A percentile compares a stretch with the other conserved stretches of the same genome.
Evolutionary conservation across 371 early-diverging fungal genomes (phyloP).

Genomic region (Mortierella sp.): DNA sequence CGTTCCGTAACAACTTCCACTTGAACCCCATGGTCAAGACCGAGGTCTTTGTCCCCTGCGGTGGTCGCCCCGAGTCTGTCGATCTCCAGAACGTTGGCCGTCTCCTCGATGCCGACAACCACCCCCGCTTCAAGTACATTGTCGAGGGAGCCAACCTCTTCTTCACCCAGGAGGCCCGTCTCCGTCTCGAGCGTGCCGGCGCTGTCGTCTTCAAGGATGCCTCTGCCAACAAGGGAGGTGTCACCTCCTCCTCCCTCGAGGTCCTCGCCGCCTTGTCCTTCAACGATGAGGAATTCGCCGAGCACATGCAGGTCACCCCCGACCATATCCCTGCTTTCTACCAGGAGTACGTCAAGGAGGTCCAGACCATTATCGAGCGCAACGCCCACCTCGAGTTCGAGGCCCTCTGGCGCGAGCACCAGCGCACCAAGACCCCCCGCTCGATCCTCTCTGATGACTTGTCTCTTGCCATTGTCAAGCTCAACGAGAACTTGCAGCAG

Average conservation of each 20-base stretch:
- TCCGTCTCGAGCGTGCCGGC: constrained; percentile 95
- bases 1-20: constrained; percentile 98
- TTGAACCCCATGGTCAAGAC: constrained; percentile 84
- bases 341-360: constrained; percentile 90
- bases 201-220: constrained; percentile 97
- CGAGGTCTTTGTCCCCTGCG: constrained; percentile 97
- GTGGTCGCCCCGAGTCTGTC: constrained; percentile 98
- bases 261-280: constrained; percentile 97
- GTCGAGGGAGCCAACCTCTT: constrained; percentile 99
- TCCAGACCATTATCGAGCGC: constrained; percentile 92
- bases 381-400: constrained; percentile 97
- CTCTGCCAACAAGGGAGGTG: constrained; percentile 99
- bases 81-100: constrained; percentile 92
- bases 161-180: constrained; percentile 98
- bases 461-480: constrained; percentile 91
- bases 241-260: constrained; percentile 96
- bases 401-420: constrained; percentile 92
- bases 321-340: constrained; percentile 88
- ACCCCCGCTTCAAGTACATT: constrained; percentile 96
- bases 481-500: constrained; percentile 92
- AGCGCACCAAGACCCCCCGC: constrained; percentile 81
- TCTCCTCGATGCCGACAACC: constrained; percentile 83
- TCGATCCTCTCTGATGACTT: constrained; percentile 94
- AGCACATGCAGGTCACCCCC: constrained; percentile 92
- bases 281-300: constrained; percentile 89